Evolutionary conservation across 2,329 filamentous ascomycete species (phyloP), one percentile per base, ranked within the genome.

Genomic region (Pseudocercospora fijiensis): DNA sequence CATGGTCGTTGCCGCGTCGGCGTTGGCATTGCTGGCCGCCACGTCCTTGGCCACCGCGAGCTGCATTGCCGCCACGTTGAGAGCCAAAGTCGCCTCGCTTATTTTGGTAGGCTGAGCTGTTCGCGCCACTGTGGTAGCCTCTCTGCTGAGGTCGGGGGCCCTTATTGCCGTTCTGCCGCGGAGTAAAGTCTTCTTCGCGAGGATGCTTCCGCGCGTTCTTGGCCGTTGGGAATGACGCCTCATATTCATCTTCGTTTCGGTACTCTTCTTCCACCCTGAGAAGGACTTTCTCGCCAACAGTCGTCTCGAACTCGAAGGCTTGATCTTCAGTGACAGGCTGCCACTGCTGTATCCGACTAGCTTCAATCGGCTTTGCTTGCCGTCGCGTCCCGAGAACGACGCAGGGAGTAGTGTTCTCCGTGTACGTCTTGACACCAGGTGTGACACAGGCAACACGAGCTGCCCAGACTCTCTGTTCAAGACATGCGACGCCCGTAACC

Each of bases 401-500:
- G 10, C 91, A 84, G 0, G 93, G 92, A 0, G 84, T 85, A 0
- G 85, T 83, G 72, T 92, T 93, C 68, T 96, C 91, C 0, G 91
- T 93, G 78, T 95, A 90, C 69, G 88, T 88, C 52, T 83, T 84
- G 43, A 88, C 85, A 0, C 84, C 85, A 16, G 86, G 53, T 0
- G 88, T 87, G 0, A 93, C 83, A 0, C 95, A 92, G 30, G 86
- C 84, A 10, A 97, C 86, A 49, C 88, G 85, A 16, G 89, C 92
- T 4, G 94, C 95, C 93, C 94, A 99, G 43, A 98, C 84, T 70
- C 85, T 89, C 75, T 92, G 88, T 65, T 96, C 90, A 69, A 86
- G 87, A 69, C 85, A 86, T 0, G 87, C 92, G 5, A 89, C 86
- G 41, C 88, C 91, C 0, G 87, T 90, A 4, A 96, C 88, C 75